Conservation (phyloP, 352 stramenopile genomes). For the Globisporangium cystogenes region DNA sequence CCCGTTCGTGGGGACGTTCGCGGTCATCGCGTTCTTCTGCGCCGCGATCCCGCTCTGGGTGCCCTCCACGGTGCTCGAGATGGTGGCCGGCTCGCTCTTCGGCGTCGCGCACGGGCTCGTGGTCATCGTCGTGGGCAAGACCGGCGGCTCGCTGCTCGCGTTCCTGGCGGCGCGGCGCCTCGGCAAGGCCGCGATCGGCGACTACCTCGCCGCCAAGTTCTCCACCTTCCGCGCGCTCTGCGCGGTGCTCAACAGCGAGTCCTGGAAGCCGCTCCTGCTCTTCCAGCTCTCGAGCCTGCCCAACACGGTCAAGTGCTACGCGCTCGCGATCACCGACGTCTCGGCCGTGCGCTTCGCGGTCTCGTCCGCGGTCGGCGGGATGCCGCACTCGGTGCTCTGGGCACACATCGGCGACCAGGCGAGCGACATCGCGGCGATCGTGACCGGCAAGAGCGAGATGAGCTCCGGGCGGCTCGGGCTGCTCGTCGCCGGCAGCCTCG, state of each 20-base stretch:
- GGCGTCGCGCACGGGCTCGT: constrained; percentile 39
- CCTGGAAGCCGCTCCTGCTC: constrained; percentile 73
- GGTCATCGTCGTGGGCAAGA: constrained; percentile 65
- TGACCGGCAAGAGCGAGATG: constrained; percentile 46
- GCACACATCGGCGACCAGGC: constrained; percentile 65
- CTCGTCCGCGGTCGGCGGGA: constrained; percentile 44
- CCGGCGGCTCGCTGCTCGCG: constrained; percentile 54
- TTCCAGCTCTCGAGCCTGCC: constrained; percentile 76
- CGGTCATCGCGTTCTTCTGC: constrained; percentile 49
- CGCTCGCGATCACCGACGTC: constrained; percentile 66
- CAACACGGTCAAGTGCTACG: constrained; percentile 80
- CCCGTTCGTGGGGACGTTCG: constrained; percentile 41
- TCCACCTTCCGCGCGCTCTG: constrained; percentile 67
- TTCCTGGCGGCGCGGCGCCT: constrained; percentile 54
- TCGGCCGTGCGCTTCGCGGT: constrained; percentile 45
- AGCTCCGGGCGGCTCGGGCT: constrained; percentile 36
- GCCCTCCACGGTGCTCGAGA: constrained; percentile 59
- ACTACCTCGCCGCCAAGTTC: constrained; percentile 55
- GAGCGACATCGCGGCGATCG: constrained; percentile 54
- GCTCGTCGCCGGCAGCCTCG: constrained; percentile 26
- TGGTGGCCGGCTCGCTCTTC: constrained; percentile 62
- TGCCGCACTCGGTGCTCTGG: constrained; percentile 64
- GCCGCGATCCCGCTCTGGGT: constrained; percentile 65
- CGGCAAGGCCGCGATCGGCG: constrained; percentile 52
- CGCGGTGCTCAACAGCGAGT: constrained; percentile 49